Conservation (phyloP, 2,329 filamentous ascomycete species). For the Capronia epimyces region DNA sequence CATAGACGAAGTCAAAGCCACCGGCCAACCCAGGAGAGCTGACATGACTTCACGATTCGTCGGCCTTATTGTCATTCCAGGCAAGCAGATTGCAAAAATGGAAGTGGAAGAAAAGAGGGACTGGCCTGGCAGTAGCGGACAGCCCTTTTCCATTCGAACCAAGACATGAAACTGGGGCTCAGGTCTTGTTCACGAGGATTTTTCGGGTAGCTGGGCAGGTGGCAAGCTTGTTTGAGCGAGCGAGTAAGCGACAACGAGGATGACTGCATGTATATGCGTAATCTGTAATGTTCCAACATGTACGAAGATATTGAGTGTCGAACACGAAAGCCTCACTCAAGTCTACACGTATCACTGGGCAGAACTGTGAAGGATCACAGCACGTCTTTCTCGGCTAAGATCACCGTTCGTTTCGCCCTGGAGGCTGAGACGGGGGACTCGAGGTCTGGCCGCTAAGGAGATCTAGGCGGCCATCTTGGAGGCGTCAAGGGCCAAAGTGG, state of each 20-base stretch:
- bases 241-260: too few relatives aligned
- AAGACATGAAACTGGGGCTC: slow-evolving; percentile 9
- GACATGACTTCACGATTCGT: slow-evolving; percentile 82
- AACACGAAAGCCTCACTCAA: too few relatives aligned
- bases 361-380: too few relatives aligned
- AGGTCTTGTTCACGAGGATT: background rate
- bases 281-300: too few relatives aligned
- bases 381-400: too few relatives aligned
- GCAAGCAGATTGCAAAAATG: slow-evolving; percentile 77
- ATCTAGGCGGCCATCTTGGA: slow-evolving; percentile 2
- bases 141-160: slow-evolving; percentile 21
- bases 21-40: slow-evolving; percentile 49
- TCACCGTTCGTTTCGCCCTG: background rate
- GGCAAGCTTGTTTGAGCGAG: too few relatives aligned
- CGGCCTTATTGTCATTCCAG: slow-evolving; percentile 83
- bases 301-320: too few relatives aligned
- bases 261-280: too few relatives aligned
- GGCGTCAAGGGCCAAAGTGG: background rate
- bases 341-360: too few relatives aligned
- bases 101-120: slow-evolving; percentile 65
- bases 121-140: slow-evolving; percentile 11
- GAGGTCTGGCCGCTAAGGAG: slow-evolving; percentile 3
- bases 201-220: too few relatives aligned
- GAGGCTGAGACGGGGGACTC: background rate
- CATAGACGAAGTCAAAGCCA: slow-evolving; percentile 34